phyloP scores from a whole-genome alignment of 176 grass and related monocot genomes.

The Elaeis guineensis region DNA sequence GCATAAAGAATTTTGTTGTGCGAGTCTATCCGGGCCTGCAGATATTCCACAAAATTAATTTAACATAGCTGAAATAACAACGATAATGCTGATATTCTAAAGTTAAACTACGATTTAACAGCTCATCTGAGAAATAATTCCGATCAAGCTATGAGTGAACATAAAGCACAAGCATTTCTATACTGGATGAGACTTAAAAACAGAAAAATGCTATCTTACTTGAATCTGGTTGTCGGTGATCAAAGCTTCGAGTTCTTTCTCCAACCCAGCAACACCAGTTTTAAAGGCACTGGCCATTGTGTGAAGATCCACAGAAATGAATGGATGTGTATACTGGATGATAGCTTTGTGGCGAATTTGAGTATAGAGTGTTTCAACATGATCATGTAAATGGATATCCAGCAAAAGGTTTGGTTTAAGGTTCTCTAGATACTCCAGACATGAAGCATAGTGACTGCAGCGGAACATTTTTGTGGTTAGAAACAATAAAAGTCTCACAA shows the following conservation, averaged over 20 bases:
- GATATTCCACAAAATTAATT: conserved; percentile 5
- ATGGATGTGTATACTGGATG: conserved; percentile 91
- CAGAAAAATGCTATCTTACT: conserved; percentile 24
- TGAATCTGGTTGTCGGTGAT: conserved; percentile 84
- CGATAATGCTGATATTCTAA: too few species aligned
- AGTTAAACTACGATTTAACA: too few species aligned
- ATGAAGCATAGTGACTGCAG: conserved; percentile 19
- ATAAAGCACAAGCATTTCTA: too few species aligned
- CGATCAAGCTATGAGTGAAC: too few species aligned
- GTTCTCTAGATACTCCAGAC: conserved; percentile 24
- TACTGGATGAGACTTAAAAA: too few species aligned
- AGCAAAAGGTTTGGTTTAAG: conserved; percentile 19
- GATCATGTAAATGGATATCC: conserved; percentile 24
- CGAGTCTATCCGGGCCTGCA: conserved; percentile 92
- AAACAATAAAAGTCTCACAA: background rate
- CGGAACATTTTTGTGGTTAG: conserved; percentile 16
- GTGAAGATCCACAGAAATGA: conserved; percentile 92
- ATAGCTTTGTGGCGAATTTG: conserved; percentile 42
- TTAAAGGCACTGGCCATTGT: conserved; percentile 87
- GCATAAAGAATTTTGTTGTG: conserved; percentile 98
- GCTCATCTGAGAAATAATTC: too few species aligned
- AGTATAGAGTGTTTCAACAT: conserved; percentile 18
- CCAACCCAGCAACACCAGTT: conserved; percentile 55
- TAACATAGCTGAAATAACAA: background rate
- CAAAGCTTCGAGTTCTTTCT: conserved; percentile 89